These are phyloP conservation scores for Coemansia sp. DNA, from an alignment of 192 early-diverging fungal species.

Conservation along the genomic window DNA sequence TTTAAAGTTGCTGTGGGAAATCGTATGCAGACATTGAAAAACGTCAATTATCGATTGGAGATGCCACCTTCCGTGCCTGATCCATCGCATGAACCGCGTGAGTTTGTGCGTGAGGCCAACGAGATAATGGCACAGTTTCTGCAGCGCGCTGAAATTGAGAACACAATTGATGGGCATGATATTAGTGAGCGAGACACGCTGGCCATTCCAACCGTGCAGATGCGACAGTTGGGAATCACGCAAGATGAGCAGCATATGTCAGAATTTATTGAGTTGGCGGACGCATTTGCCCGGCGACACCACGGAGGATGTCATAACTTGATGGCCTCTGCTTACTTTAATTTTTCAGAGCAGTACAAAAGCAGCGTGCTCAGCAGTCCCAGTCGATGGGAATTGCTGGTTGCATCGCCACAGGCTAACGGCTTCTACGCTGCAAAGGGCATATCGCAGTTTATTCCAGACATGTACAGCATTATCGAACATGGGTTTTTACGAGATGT, in stretches of 20 bases:
- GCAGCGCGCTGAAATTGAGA: conserved; percentile 18
- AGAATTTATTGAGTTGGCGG: conserved; percentile 60
- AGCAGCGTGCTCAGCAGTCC: conserved; percentile 58
- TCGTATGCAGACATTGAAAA: conserved; percentile 10
- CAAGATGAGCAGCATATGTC: conserved; percentile 75
- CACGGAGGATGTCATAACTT: conserved; percentile 55
- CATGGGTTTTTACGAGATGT: conserved; percentile 60
- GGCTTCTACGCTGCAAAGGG: conserved; percentile 87
- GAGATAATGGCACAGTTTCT: conserved; percentile 57
- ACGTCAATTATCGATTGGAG: conserved; percentile 10
- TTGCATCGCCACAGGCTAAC: conserved; percentile 91
- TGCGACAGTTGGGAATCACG: conserved; percentile 73
- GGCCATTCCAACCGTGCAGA: conserved; percentile 82
- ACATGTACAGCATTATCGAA: conserved; percentile 88
- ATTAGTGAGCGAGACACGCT: conserved; percentile 60
- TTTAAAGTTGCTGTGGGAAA: conserved; percentile 36
- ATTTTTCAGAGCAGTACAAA: conserved; percentile 75
- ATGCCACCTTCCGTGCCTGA: conserved; percentile 47
- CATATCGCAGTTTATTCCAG: conserved; percentile 82
- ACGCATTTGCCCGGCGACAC: conserved; percentile 30
- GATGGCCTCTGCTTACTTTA: conserved; percentile 93
- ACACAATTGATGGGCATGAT: background rate
- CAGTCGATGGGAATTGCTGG: conserved; percentile 69
- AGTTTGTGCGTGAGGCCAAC: conserved; percentile 59
- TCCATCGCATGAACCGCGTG: conserved; percentile 58